Base-by-base conservation (phyloP, 78 protist species). In the Speleostelium caveatum region DNA sequence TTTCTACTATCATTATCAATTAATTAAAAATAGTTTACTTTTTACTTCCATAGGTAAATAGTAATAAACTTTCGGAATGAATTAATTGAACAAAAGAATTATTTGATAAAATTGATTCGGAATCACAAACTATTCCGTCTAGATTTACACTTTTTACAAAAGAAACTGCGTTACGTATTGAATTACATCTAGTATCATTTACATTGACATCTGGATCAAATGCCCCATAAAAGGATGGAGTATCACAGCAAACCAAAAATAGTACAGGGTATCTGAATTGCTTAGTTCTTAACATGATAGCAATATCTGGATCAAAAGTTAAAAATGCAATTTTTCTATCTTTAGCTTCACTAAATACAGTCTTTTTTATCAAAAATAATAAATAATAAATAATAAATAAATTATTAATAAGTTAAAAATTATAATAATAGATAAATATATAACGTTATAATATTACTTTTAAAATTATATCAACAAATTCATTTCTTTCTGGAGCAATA, bases 251-350 rank as follows among this genome's bases (percentile, higher is more conserved):
- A 41, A 80, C 69, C 17, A 80, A 58, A 58, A 80, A 80, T 30
- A 80, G 56, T 5, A 80, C 89, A 49, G 89, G 89, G 24, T 80
- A 80, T 68, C 89, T 80, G 56, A 80, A 80, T 58, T 80, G 89
- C 38, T 80, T 80, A 41, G 89, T 68, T 67, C 89, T 45, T 53
- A 80, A 68, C 19, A 80, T 32, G 35, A 80, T 80, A 36, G 89
- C 89, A 68, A 80, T 80, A 68, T 80, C 89, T 68, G 89, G 89
- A 56, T 80, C 89, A 56, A 80, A 80, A 28, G 89, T 80, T 58
- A 80, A 58, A 68, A 80, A 80, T 53, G 69, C 89, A 32, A 80
- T 68, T 68, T 58, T 80, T 56, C 89, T 66, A 42, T 80, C 77
- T 30, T 59, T 62, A 4, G 69, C 75, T 68, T 80, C 89, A 80